Evolutionary conservation across 345 rosid species (phyloP), one percentile per base, ranked within the genome.

Genomic region (Hibiscus mutabilis): DNA sequence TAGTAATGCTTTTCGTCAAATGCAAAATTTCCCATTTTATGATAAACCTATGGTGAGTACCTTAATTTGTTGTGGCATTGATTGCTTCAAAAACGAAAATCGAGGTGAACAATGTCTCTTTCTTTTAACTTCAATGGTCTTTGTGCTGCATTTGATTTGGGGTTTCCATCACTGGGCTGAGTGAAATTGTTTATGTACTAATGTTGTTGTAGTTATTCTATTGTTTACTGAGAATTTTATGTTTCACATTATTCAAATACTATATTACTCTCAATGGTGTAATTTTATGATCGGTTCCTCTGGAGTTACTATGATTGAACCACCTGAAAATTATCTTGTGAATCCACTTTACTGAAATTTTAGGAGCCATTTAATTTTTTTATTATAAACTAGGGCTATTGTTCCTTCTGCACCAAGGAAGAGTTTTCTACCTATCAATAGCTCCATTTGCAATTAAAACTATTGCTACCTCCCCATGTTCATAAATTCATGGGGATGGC

Each of bases 21-120:
- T 92, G 99, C 98, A 96, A 44, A 92, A 90, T 69, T 92, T 96
- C 66, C 99, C 98, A 6, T 91, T 96, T 74, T 96, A 92, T 67
- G 98, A 96, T 74, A 96, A 92, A 76, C 97, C 97, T 46, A 96
- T 96, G 98, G 99, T 96, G 52, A 66, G 87, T 74, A 15, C 46
- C 46, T 63, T 35, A 35, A 63, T 42, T 2, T 42, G 35, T 15
- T 14, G n/a, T 0, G n/a, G 14, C 33, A 4, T 59, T 42, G n/a
- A 21, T 42, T 64, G 68, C 52, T 13, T 57, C 31, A 19, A 53
- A n/a, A 16, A n/a, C 4, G 15, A 33, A 33, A 61, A 19, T 37
- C 15, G 10, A 62, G 18, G 27, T 40, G n/a, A 37, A 37, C 29
- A 63, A 3, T 11, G 68, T 37, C 10, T 6, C 11, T 66, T 44